Conservation (phyloP, 2,329 filamentous ascomycete species). For the Trichoderma koningii region DNA sequence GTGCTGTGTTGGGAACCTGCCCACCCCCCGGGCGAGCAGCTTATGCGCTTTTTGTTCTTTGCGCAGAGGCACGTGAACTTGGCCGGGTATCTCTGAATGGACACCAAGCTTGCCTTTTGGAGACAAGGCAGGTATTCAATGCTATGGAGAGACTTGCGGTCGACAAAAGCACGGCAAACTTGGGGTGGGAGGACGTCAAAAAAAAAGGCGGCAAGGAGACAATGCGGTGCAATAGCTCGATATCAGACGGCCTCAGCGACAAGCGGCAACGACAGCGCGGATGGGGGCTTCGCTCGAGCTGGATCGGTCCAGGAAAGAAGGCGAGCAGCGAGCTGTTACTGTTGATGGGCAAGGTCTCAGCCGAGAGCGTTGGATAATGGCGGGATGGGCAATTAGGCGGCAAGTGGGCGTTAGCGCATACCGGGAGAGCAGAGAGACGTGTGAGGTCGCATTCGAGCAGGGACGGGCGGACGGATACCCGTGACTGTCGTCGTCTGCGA, state of each 20-base stretch:
- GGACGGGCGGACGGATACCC: neutral
- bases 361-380: constrained; percentile 8
- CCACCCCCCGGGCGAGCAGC: constrained; percentile 15
- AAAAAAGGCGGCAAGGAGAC: constrained; percentile 17
- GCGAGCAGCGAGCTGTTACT: constrained; percentile 13
- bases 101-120: constrained; percentile 13
- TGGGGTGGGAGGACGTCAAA: constrained; percentile 19
- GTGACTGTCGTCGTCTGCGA: neutral
- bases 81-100: constrained; percentile 13
- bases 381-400: constrained; percentile 25
- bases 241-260: constrained; percentile 12
- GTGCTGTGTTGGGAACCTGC: constrained; percentile 1
- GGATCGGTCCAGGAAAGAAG: neutral
- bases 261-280: constrained; percentile 7
- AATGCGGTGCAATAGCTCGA: constrained; percentile 16
- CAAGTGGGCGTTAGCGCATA: constrained; percentile 22
- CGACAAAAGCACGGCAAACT: constrained; percentile 3
- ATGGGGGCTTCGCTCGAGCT: constrained; percentile 14
- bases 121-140: constrained; percentile 5
- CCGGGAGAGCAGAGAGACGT: constrained; percentile 1
- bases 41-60: constrained; percentile 19
- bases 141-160: neutral
- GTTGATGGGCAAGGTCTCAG: constrained; percentile 21
- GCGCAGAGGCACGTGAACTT: constrained; percentile 26
- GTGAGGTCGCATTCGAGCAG: constrained; percentile 12